Evolutionary conservation across 352 stramenopile genomes (phyloP).

Genomic region (Elongisporangium senticosum): DNA sequence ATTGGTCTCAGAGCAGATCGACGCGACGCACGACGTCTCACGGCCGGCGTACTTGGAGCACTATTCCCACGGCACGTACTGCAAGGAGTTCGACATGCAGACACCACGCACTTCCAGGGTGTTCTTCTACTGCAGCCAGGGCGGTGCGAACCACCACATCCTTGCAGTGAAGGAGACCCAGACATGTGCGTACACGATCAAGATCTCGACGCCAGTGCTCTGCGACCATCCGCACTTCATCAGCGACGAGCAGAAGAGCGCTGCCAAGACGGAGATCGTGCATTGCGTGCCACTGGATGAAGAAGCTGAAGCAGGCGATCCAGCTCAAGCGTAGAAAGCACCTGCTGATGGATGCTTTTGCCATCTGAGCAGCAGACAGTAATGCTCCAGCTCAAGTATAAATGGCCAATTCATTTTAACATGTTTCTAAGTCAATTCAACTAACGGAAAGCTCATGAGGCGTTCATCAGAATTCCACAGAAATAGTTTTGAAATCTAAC

Average conservation of each 20-base stretch:
- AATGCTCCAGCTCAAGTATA: no score
- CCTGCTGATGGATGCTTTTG: no score
- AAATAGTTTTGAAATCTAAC: no score
- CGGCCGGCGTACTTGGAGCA: slow-evolving; percentile 64
- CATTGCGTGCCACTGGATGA: slow-evolving; percentile 55
- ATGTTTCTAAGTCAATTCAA: no score
- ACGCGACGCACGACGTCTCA: slow-evolving; percentile 69
- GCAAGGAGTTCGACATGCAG: slow-evolving; percentile 62
- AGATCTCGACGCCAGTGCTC: slow-evolving; percentile 65
- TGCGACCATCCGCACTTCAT: slow-evolving; percentile 82
- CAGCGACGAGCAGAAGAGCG: slow-evolving; percentile 54
- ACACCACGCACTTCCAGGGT: slow-evolving; percentile 57
- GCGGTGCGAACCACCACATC: slow-evolving; percentile 64
- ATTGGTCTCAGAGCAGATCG: slow-evolving; percentile 69
- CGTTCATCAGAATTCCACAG: no score
- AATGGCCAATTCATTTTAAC: no score
- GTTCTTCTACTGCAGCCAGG: slow-evolving; percentile 72
- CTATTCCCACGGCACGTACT: slow-evolving; percentile 65
- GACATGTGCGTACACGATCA: slow-evolving; percentile 80
- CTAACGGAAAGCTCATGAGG: no score
- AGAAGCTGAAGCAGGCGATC: not conserved
- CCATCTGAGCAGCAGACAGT: no score
- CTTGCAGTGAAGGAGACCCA: slow-evolving; percentile 73
- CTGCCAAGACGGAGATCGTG: slow-evolving; percentile 46
- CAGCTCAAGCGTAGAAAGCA: no score